phyloP scores from a whole-genome alignment of 2,329 filamentous ascomycete species.

The Gnomoniopsis sp. region DNA sequence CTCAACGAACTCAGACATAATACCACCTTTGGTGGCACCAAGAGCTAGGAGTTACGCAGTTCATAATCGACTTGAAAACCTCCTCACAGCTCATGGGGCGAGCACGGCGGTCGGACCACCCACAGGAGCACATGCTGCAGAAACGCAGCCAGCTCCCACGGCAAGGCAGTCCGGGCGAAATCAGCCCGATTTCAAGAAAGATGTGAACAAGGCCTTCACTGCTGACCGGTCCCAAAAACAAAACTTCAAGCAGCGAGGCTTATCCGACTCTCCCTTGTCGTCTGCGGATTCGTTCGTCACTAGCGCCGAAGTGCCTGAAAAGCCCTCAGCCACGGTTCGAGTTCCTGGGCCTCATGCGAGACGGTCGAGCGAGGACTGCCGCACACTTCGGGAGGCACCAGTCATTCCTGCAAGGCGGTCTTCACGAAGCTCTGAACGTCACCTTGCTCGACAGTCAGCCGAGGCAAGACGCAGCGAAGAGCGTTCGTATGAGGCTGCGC shows the following conservation, averaged over 20 bases:
- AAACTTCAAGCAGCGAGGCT: background rate
- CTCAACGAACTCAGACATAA: background rate
- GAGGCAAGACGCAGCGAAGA: constrained; percentile 5
- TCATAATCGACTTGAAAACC: constrained; percentile 3
- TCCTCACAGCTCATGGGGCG: background rate
- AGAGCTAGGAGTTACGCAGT: background rate
- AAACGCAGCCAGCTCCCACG: background rate
- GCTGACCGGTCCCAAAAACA: background rate
- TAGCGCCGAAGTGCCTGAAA: constrained; percentile 6
- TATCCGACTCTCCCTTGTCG: background rate
- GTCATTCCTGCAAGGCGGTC: constrained; percentile 7
- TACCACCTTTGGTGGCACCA: background rate
- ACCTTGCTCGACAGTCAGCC: background rate
- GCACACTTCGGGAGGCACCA: background rate
- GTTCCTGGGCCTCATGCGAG: background rate
- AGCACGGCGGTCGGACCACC: background rate
- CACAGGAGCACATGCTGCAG: background rate
- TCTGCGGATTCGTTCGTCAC: constrained; percentile 12
- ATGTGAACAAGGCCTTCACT: background rate
- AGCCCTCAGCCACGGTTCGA: background rate
- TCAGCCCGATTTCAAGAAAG: background rate
- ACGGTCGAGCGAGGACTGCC: background rate
- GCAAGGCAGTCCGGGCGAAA: background rate
- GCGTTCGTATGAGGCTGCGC: background rate
- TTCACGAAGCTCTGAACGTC: background rate